A percentile compares a stretch with the other conserved stretches of the same genome.
Evolutionary conservation across 1,284 basidiomycete species (phyloP).

Genomic region (Malassezia obtusa): DNA sequence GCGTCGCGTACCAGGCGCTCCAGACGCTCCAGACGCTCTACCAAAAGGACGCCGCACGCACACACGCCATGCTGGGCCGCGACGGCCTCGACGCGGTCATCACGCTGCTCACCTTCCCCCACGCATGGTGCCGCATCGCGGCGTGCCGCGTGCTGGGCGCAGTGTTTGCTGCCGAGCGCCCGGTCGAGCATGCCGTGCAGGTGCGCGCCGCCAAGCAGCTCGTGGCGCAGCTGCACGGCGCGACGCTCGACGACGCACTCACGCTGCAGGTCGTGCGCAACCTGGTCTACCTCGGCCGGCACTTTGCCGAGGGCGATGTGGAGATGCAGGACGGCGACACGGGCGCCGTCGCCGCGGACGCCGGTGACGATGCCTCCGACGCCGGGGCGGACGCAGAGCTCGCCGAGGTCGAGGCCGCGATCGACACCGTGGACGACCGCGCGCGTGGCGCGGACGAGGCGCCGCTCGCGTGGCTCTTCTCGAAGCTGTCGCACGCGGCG

Average conservation of each 20-base stretch:
- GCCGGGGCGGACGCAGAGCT: background rate
- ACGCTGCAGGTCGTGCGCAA: constrained; percentile 86
- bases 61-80: background rate
- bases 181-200: constrained; percentile 52
- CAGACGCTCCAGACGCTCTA: constrained; percentile 10
- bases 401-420: constrained; percentile 27
- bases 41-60: constrained; percentile 4
- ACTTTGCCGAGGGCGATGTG: constrained; percentile 24
- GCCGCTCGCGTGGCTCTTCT: constrained; percentile 76
- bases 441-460: constrained; percentile 13
- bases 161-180: constrained; percentile 54
- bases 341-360: constrained; percentile 18
- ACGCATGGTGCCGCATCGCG: constrained; percentile 83
- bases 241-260: constrained; percentile 65
- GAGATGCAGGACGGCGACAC: constrained; percentile 30
- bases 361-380: constrained; percentile 26
- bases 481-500: constrained; percentile 79
- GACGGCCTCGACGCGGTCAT: constrained; percentile 52
- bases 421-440: constrained; percentile 2
- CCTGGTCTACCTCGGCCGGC: constrained; percentile 75
- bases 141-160: constrained; percentile 67
- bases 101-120: constrained; percentile 74
- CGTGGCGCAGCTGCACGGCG: constrained; percentile 70
- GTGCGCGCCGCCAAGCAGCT: constrained; percentile 66
- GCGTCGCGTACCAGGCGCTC: constrained; percentile 12